Conservation (phyloP, 495 filamentous ascomycete genomes). For the Tuber umbilicatum region DNA sequence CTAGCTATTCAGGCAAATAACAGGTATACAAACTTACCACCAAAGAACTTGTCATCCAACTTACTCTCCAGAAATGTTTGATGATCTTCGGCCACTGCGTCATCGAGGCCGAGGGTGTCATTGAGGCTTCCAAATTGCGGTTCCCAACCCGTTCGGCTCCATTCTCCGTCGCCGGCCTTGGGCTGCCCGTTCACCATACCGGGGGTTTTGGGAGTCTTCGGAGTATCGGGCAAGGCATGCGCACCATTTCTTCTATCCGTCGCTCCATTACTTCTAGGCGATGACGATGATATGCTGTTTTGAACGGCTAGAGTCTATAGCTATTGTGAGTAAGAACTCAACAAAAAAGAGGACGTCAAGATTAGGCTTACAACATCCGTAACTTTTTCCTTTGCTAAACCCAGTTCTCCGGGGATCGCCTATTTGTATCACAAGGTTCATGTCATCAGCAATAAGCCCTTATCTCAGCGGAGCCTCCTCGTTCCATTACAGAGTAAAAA, state of each 20-base stretch:
- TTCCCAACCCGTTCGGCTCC: constrained; percentile 74
- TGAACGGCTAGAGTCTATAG: background rate
- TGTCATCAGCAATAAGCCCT: constrained; percentile 1
- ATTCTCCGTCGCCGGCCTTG: constrained; percentile 61
- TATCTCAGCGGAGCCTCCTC: background rate
- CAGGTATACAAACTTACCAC: constrained; percentile 53
- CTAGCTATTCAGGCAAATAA: background rate
- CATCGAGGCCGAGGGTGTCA: constrained; percentile 33
- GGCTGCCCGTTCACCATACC: constrained; percentile 48
- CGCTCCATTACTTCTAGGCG: background rate
- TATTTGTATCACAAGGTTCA: constrained; percentile 5
- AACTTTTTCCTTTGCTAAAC: constrained; percentile 23
- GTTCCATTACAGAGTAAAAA: constrained; percentile 1
- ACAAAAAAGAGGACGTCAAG: background rate
- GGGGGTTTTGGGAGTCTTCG: constrained; percentile 19
- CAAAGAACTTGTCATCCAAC: constrained; percentile 84
- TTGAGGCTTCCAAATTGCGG: constrained; percentile 72
- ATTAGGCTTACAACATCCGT: background rate
- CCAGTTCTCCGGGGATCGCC: constrained; percentile 34
- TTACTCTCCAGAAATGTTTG: constrained; percentile 77
- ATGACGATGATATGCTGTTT: background rate
- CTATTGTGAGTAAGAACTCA: background rate
- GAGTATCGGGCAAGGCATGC: constrained; percentile 7
- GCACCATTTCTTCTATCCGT: constrained; percentile 26
- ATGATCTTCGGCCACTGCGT: constrained; percentile 57